Evolutionary conservation across 768 basidiomycete species (phyloP), one percentile per base, ranked within the genome.

Genomic region (Fomitopsis pulvina): DNA sequence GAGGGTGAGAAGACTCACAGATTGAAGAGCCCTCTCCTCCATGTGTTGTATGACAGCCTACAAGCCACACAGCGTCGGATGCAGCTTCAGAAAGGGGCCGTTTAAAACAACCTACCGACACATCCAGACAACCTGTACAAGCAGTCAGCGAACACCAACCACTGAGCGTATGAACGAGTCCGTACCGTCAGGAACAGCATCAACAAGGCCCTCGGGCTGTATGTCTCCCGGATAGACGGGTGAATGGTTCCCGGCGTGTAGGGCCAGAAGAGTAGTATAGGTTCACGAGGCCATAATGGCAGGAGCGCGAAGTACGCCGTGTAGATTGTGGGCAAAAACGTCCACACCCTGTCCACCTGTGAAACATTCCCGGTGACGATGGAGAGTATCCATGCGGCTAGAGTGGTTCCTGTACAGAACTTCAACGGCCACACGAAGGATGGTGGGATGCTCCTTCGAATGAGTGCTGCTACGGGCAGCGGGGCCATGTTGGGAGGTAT

Each of bases 341-440:
- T 76, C 79, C 80, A 80, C 12, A 92, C 61, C 25, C 89, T 80
- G 68, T 97, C 92, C 22, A 94, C 91, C 62, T 92, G 89, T 1
- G 86, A 89, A 42, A 87, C 85, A 58, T 94, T 93, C 37, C 77
- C 75, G 0, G 87, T 91, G 30, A 87, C 41, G 21, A 90, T 44
- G 6, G 86, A 87, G 4, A 75, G 62, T 6, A 87, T 54, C 58
- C 78, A 92, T 6, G 79, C 76, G 0, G 62, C 60, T 3, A 62
- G 52, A 0, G 80, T 80, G 0, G 67, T 62, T 26, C 71, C 71
- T 0, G 73, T 45, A 53, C 82, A 85, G 57, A 87, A 76, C 58
- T 81, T 75, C 44, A 76, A 66, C 14, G 88, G 86, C 80, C 83
- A 86, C 12, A 50, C 53, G 21, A 66, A 55, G 22, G 60, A 56